These are phyloP conservation scores for Xylaria sp. DNA, from an alignment of 2,329 filamentous ascomycete species.

Conservation along the genomic window DNA sequence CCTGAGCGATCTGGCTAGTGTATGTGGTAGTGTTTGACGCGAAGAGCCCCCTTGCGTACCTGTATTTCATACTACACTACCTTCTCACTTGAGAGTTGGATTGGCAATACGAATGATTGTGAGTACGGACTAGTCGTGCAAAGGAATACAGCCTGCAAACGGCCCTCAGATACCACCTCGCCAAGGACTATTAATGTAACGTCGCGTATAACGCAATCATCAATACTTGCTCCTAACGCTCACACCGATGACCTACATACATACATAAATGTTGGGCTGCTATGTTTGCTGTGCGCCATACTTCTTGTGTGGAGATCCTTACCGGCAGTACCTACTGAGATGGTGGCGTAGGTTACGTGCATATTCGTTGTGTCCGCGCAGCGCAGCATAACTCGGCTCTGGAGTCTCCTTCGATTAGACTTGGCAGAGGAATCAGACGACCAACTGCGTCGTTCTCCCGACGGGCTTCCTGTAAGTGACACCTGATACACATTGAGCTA, in stretches of 20 bases:
- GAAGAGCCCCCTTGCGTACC: not conserved
- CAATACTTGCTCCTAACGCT: not conserved
- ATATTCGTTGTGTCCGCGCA: constrained; percentile 2
- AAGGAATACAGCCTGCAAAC: not conserved
- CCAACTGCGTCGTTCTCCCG: not conserved
- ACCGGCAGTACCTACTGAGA: not conserved
- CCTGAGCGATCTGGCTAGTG: constrained; percentile 23
- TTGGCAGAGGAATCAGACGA: constrained; percentile 7
- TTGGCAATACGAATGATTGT: not conserved
- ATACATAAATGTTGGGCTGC: not conserved
- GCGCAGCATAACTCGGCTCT: not conserved
- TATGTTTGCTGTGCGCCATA: constrained; percentile 2
- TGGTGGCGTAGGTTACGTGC: constrained; percentile 3
- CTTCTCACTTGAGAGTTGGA: not conserved
- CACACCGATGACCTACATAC: constrained; percentile 10
- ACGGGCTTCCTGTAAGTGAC: not conserved
- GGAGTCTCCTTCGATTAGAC: not conserved
- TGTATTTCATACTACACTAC: not conserved
- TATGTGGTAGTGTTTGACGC: not conserved
- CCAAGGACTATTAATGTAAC: not conserved
- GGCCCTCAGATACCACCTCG: not conserved
- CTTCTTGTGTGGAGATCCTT: not conserved
- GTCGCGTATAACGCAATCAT: constrained; percentile 10
- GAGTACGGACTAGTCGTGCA: not conserved
- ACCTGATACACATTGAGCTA: not conserved